Evolutionary conservation across 179 eudicot genomes (phyloP).

Genomic region (Beta macrorhiza): DNA sequence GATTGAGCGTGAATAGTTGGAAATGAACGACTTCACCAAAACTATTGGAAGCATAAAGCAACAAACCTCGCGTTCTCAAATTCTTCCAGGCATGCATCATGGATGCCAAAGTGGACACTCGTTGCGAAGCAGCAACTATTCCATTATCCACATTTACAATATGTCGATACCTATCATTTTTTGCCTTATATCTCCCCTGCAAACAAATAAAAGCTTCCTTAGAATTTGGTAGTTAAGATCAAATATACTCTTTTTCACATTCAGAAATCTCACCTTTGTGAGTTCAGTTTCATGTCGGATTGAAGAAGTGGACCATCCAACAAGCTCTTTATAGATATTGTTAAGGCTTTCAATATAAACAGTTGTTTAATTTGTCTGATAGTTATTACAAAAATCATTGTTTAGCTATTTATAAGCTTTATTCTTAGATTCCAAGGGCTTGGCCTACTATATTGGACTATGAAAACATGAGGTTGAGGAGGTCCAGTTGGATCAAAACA

Average conservation of each 20-base stretch:
- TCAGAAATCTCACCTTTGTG: conserved; percentile 54
- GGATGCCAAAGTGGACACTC: conserved; percentile 32
- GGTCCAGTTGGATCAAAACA: too few species aligned
- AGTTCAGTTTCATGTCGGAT: conserved; percentile 67
- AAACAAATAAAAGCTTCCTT: conserved; percentile 4
- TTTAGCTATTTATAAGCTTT: too few species aligned
- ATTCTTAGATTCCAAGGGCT: too few species aligned
- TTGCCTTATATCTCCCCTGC: conserved; percentile 45
- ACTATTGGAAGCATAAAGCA: neutral
- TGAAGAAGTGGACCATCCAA: conserved; percentile 96
- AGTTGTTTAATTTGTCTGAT: neutral
- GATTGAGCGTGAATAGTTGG: neutral
- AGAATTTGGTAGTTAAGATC: neutral
- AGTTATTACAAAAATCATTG: neutral
- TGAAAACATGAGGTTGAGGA: too few species aligned
- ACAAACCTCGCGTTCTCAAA: conserved; percentile 63
- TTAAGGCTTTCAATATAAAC: conserved; percentile 40
- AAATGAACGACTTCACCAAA: neutral
- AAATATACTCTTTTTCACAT: neutral
- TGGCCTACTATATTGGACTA: too few species aligned
- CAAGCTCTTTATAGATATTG: conserved; percentile 51
- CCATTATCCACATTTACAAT: conserved; percentile 49
- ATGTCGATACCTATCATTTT: conserved; percentile 62
- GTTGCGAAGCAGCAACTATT: conserved; percentile 24
- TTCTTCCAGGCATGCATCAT: conserved; percentile 32